Percentiles rank a stretch among this genome's conserved stretches.
phyloP scores from a whole-genome alignment of 495 filamentous ascomycete species.

The Entonaema liquescens region DNA sequence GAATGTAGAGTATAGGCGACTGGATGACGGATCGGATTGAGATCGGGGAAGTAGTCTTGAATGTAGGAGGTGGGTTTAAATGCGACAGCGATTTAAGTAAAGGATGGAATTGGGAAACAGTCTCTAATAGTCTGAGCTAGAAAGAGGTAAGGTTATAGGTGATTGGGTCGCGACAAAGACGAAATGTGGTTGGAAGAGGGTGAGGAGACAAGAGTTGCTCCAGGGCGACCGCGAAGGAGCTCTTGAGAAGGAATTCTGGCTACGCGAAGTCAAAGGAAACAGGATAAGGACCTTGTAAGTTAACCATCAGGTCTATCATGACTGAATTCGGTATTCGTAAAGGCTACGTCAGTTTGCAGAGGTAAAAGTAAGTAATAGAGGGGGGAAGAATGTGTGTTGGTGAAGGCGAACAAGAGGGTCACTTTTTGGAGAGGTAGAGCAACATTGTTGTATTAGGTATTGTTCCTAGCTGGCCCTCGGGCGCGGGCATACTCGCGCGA shows the following conservation, averaged over 20 bases:
- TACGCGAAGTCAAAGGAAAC: slow-evolving; percentile 37
- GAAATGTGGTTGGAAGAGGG: slow-evolving; percentile 33
- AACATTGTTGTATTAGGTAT: slow-evolving; percentile 40
- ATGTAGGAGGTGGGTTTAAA: slow-evolving; percentile 12
- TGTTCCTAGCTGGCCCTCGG: slow-evolving; percentile 37
- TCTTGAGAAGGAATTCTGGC: slow-evolving; percentile 26
- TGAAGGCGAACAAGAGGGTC: slow-evolving; percentile 43
- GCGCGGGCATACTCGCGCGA: slow-evolving; percentile 44
- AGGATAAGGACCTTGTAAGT: slow-evolving; percentile 43
- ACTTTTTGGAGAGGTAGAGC: slow-evolving; percentile 41
- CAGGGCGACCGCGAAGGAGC: slow-evolving; percentile 29
- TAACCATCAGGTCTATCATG: slow-evolving; percentile 39
- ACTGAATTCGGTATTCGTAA: slow-evolving; percentile 39
- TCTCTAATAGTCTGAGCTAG: slow-evolving; percentile 12
- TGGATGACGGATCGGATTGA: slow-evolving; percentile 41
- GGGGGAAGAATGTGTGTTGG: slow-evolving; percentile 30
- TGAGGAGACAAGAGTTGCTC: slow-evolving; percentile 26
- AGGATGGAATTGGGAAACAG: slow-evolving; percentile 17
- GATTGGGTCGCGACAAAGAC: slow-evolving; percentile 41
- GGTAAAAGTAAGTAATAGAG: slow-evolving; percentile 20
- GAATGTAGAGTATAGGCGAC: slow-evolving; percentile 35
- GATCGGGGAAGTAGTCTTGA: slow-evolving; percentile 21
- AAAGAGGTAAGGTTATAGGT: slow-evolving; percentile 24
- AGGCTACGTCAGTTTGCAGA: slow-evolving; percentile 17
- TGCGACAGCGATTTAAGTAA: slow-evolving; percentile 6